These are phyloP conservation scores for Euphorbia peplus DNA, from an alignment of 345 rosid genomes.

Conservation along the genomic window DNA sequence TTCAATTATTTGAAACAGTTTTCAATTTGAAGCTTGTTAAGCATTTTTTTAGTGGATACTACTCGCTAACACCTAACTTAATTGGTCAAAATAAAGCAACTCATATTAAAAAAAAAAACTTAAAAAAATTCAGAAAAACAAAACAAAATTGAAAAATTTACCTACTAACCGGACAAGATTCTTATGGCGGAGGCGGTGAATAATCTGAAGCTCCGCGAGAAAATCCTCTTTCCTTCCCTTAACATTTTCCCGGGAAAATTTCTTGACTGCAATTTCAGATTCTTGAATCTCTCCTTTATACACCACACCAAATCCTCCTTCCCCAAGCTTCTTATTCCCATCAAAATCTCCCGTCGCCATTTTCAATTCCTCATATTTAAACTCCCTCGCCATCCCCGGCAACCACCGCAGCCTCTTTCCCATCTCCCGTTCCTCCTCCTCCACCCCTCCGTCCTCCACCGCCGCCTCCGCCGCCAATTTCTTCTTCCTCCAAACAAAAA, in stretches of 20 bases:
- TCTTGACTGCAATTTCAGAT: constrained; percentile 45
- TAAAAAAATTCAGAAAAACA: neutral
- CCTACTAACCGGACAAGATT: constrained; percentile 47
- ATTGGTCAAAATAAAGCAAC: no score
- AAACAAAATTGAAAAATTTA: constrained; percentile 18
- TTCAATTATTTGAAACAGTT: no score
- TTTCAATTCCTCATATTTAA: constrained; percentile 38
- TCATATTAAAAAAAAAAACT: no score
- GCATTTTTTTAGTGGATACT: no score
- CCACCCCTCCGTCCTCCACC: constrained; percentile 4
- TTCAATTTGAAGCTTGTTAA: no score
- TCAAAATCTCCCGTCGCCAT: constrained; percentile 37
- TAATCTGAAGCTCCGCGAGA: constrained; percentile 47
- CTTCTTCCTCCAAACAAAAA: neutral
- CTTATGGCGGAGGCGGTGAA: constrained; percentile 50
- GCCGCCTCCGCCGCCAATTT: neutral
- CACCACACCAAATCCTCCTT: constrained; percentile 53
- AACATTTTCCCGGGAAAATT: constrained; percentile 42
- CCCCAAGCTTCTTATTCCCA: constrained; percentile 40
- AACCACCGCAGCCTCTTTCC: constrained; percentile 24
- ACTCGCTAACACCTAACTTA: no score
- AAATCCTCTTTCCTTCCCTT: constrained; percentile 46
- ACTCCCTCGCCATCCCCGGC: constrained; percentile 45
- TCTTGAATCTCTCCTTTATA: constrained; percentile 32
- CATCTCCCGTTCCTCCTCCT: neutral